phyloP scores from a whole-genome alignment of 2,329 filamentous ascomycete genomes.

The Trichoderma pleuroti region DNA sequence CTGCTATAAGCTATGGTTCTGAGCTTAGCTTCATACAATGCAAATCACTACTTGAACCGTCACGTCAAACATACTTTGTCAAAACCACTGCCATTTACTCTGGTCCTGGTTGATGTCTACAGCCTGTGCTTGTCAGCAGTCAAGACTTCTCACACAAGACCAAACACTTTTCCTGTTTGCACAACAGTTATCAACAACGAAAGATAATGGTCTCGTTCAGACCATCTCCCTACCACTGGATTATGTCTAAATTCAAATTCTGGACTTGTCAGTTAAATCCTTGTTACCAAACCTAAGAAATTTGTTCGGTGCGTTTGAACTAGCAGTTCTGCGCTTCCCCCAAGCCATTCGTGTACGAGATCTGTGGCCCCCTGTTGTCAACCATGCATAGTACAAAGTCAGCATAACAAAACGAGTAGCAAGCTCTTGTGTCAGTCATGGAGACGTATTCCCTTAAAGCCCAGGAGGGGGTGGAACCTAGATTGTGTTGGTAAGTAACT shows the following conservation, averaged over 20 bases:
- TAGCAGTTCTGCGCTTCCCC: slow-evolving; percentile 14
- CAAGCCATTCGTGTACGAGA: slow-evolving; percentile 15
- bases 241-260: slow-evolving; percentile 16
- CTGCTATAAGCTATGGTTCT: neutral
- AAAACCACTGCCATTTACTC: neutral
- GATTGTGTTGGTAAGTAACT: slow-evolving; percentile 22
- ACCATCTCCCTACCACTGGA: slow-evolving; percentile 16
- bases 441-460: slow-evolving; percentile 34
- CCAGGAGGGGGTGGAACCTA: slow-evolving; percentile 56
- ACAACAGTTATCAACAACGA: slow-evolving; percentile 16
- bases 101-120: slow-evolving; percentile 7
- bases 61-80: neutral
- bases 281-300: slow-evolving; percentile 15
- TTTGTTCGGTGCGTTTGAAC: slow-evolving; percentile 3
- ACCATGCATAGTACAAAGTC: slow-evolving; percentile 20
- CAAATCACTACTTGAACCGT: neutral
- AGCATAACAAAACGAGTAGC: slow-evolving; percentile 17
- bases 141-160: slow-evolving; percentile 16
- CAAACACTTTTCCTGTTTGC: slow-evolving; percentile 7
- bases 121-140: slow-evolving; percentile 20
- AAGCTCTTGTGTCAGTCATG: slow-evolving; percentile 19
- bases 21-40: neutral
- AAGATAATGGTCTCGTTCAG: slow-evolving; percentile 11
- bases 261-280: slow-evolving; percentile 18
- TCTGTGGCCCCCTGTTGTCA: slow-evolving; percentile 19